These are phyloP conservation scores for Fusarium hainanense DNA, from an alignment of 2,329 filamentous ascomycete species.

Conservation along the genomic window DNA sequence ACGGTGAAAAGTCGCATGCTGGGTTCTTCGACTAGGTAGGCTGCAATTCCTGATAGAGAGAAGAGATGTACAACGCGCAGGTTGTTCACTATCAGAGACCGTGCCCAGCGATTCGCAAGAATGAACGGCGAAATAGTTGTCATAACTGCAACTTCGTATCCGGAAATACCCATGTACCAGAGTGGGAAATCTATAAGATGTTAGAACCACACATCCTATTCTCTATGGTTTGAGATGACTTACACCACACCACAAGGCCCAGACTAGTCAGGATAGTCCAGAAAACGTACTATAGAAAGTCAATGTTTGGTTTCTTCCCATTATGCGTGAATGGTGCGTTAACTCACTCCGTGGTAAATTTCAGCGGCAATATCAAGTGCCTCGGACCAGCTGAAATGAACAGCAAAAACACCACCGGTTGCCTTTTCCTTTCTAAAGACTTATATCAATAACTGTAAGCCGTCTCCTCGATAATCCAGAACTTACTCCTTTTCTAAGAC, in stretches of 20 bases:
- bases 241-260: slow-evolving; percentile 92
- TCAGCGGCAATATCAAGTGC: slow-evolving; percentile 86
- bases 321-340: neutral
- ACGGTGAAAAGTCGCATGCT: slow-evolving; percentile 82
- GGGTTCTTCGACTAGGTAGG: slow-evolving; percentile 80
- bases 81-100: slow-evolving; percentile 75
- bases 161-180: slow-evolving; percentile 99
- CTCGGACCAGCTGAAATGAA: slow-evolving; percentile 78
- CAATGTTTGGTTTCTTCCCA: slow-evolving; percentile 21
- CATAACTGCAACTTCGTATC: slow-evolving; percentile 92
- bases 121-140: slow-evolving; percentile 83
- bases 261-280: slow-evolving; percentile 95
- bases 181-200: slow-evolving; percentile 81
- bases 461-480: neutral
- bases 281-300: slow-evolving; percentile 78
- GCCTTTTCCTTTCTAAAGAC: slow-evolving; percentile 77
- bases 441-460: slow-evolving; percentile 36
- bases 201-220: slow-evolving; percentile 26
- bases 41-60: slow-evolving; percentile 80
- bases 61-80: slow-evolving; percentile 78
- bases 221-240: slow-evolving; percentile 53
- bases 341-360: slow-evolving; percentile 86
- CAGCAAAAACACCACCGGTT: slow-evolving; percentile 74
- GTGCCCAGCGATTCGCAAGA: slow-evolving; percentile 76
- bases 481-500: slow-evolving; percentile 80